Base-by-base conservation (phyloP, 2,329 filamentous ascomycete genomes). In the Paracamarosporium sp. region DNA sequence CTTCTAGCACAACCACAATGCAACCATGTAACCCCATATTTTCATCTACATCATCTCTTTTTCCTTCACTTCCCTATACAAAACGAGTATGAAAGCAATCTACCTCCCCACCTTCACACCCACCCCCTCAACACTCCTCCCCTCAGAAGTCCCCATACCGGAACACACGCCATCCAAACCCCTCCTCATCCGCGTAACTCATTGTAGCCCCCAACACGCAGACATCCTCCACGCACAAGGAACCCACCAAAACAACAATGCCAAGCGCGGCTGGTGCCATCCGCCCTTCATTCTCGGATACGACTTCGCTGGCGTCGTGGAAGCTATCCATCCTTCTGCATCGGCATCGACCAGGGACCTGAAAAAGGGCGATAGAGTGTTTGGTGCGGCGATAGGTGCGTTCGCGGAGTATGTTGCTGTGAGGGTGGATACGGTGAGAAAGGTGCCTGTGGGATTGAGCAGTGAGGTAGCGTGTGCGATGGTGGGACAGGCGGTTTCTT, bases 281-380 rank as follows among this genome's bases (percentile, higher is more conserved):
- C 86, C 85, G 1, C 85, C 85, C 0, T 88, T 88, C 72, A 81
- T 79, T 1, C 79, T 87, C 0, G 86, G 86, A 12, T 83, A 83
- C n/a, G 85, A 88, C 67, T 88, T 88, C 64, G 78, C 84, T 1
- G 86, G 85, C n/a, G 74, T 80, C 2, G 76, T 88, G 1, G 46
- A 25, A 7, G 58, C 80, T 31, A 72, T 72, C 2, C 68, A 79
- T 0, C 78, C 81, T 0, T 20, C 69, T 5, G 38, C 52, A 13
- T 68, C 66, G 0, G 38, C 52, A 13, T 68, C 66, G 0, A 57
- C 17, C 20, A 12, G 7, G 15, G 17, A 60, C 0, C 81, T 83
- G 57, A 67, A 68, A 22, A 73, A 74, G 3, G 85, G 85, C 6
- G 81, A 85, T 43, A 73, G 77, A 15, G 83, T 88, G 25, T 88